Percentiles rank a stretch among this genome's conserved stretches.
phyloP scores from a whole-genome alignment of 768 basidiomycete genomes.

The Trametes villosa region DNA sequence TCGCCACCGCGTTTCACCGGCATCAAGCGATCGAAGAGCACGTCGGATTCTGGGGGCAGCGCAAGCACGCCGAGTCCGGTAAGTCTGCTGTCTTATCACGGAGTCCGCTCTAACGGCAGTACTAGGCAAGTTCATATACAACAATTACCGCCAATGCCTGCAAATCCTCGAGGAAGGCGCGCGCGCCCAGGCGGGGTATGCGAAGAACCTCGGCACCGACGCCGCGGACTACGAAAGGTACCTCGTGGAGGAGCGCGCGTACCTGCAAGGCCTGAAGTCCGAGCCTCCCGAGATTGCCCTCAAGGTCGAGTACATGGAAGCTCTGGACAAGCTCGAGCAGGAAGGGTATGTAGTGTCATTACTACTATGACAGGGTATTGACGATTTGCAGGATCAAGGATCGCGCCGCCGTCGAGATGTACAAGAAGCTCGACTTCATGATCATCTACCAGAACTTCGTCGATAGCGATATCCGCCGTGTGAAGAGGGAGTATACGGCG shows the following conservation, averaged over 20 bases:
- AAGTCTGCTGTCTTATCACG: background rate
- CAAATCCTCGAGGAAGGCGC: constrained; percentile 4
- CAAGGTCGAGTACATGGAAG: constrained; percentile 20
- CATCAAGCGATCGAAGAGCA: constrained; percentile 33
- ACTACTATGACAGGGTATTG: background rate
- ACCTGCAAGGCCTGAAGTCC: constrained; percentile 11
- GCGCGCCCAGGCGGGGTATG: background rate
- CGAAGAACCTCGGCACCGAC: background rate
- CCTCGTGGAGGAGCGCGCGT: constrained; percentile 21
- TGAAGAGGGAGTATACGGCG: background rate
- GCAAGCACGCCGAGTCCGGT: constrained; percentile 33
- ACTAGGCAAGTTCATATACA: constrained; percentile 10
- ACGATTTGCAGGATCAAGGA: background rate
- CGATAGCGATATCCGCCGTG: background rate
- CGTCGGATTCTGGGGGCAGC: constrained; percentile 27
- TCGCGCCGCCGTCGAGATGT: background rate
- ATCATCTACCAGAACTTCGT: background rate
- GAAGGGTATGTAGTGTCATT: constrained; percentile 2
- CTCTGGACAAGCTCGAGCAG: constrained; percentile 3
- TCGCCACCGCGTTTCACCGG: constrained; percentile 34
- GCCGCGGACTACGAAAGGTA: constrained; percentile 15
- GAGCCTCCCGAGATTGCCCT: constrained; percentile 18
- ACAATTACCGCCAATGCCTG: constrained; percentile 18
- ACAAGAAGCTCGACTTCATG: background rate
- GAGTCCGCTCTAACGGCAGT: background rate